phyloP scores from a whole-genome alignment of 2,329 filamentous ascomycete genomes.

The Pseudogymnoascus sp. region DNA sequence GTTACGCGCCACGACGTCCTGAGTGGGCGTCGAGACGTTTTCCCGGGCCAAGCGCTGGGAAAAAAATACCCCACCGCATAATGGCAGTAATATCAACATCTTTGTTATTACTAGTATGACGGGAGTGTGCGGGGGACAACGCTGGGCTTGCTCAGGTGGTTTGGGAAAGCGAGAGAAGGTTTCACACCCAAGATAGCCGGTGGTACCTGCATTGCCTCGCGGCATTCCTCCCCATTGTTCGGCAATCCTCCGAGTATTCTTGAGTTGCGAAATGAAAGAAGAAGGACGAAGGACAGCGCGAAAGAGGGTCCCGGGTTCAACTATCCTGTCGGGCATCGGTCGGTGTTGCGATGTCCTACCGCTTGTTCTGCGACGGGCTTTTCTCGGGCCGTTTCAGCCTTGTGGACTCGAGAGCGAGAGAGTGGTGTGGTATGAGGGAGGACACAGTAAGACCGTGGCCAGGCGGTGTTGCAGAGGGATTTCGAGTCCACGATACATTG shows the following conservation, averaged over 20 bases:
- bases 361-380: background rate
- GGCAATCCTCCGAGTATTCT: background rate
- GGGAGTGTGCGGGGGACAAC: background rate
- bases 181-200: background rate
- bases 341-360: background rate
- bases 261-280: background rate
- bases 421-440: background rate
- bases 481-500: background rate
- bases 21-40: background rate
- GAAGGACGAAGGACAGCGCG: background rate
- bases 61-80: background rate
- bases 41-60: background rate
- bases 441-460: background rate
- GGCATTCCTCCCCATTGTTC: background rate
- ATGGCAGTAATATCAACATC: background rate
- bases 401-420: background rate
- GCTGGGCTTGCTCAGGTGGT: background rate
- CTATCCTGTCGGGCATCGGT: background rate
- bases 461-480: background rate
- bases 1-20: background rate
- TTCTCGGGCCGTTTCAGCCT: background rate
- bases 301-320: background rate
- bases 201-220: constrained; percentile 1
- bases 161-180: background rate
- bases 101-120: background rate